phyloP scores from a whole-genome alignment of 2,329 filamentous ascomycete genomes.

The Teratosphaeria gauchensis region DNA sequence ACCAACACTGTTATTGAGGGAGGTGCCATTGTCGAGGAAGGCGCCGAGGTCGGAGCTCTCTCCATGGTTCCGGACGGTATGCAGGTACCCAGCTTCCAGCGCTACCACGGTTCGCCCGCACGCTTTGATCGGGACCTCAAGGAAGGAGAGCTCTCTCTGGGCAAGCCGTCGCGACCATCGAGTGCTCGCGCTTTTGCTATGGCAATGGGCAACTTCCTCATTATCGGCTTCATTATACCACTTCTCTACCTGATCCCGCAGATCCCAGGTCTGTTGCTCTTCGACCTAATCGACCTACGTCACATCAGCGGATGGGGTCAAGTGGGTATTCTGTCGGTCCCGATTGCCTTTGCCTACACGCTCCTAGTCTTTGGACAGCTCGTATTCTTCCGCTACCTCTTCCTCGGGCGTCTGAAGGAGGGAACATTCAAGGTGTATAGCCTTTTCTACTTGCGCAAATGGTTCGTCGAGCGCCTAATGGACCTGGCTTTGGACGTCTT shows the following conservation, averaged over 20 bases:
- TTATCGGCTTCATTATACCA: neutral
- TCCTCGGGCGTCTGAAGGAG: neutral
- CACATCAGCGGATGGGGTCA: neutral
- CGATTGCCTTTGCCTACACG: neutral
- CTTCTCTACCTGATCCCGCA: neutral
- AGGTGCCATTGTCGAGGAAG: constrained; percentile 14
- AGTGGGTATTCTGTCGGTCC: neutral
- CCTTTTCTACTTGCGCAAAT: neutral
- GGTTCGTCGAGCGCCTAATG: neutral
- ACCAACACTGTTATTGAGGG: constrained; percentile 16
- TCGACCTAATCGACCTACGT: neutral
- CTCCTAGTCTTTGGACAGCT: neutral
- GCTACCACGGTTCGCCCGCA: neutral
- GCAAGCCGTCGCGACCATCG: neutral
- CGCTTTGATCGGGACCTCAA: neutral
- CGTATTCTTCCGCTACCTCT: neutral
- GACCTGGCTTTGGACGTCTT: neutral
- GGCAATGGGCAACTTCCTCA: neutral
- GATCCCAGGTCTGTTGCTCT: neutral
- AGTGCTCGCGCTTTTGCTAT: neutral
- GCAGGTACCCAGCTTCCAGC: neutral
- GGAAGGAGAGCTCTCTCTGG: neutral
- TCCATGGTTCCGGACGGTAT: constrained; percentile 14
- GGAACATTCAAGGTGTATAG: neutral
- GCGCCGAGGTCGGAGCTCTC: constrained; percentile 13